Conservation (phyloP, 1,139 yeast species). For the Suhomyces coccinellae region DNA sequence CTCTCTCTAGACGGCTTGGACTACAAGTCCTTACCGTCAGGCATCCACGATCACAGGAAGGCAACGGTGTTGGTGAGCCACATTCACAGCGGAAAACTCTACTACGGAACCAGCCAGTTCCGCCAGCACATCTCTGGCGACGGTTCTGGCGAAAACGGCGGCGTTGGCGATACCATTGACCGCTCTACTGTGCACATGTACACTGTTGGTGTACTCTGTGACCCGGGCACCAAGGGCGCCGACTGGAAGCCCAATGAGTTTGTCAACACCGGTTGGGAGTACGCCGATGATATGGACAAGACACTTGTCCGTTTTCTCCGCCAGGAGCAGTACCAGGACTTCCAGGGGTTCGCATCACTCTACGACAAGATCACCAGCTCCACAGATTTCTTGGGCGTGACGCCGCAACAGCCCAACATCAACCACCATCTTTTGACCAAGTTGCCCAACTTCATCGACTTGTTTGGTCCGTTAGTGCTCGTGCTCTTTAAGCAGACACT, state of each 20-base stretch:
- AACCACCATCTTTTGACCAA: conserved; percentile 53
- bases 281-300: conserved; percentile 45
- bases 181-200: conserved; percentile 62
- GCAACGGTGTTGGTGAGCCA: conserved; percentile 49
- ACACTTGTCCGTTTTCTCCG: conserved; percentile 42
- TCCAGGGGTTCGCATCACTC: conserved; percentile 22
- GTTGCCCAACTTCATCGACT: conserved; percentile 47
- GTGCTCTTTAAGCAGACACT: conserved; percentile 69
- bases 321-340: conserved; percentile 20
- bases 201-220: conserved; percentile 63
- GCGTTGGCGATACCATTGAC: conserved; percentile 23
- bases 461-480: conserved; percentile 73
- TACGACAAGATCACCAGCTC: conserved; percentile 14
- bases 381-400: conserved; percentile 1
- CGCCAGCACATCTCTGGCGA: conserved; percentile 28
- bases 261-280: conserved; percentile 57
- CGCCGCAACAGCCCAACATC: conserved; percentile 17
- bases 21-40: conserved; percentile 77
- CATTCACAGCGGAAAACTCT: conserved; percentile 24
- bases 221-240: conserved; percentile 26
- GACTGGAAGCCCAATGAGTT: conserved; percentile 56
- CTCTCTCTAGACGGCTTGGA: conserved; percentile 51
- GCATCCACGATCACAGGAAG: conserved; percentile 62
- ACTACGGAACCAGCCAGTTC: conserved; percentile 42
- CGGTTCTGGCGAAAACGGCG: conserved; percentile 17